Base-by-base conservation (phyloP, 2,329 filamentous ascomycete species). In the Microdochium paspali region DNA sequence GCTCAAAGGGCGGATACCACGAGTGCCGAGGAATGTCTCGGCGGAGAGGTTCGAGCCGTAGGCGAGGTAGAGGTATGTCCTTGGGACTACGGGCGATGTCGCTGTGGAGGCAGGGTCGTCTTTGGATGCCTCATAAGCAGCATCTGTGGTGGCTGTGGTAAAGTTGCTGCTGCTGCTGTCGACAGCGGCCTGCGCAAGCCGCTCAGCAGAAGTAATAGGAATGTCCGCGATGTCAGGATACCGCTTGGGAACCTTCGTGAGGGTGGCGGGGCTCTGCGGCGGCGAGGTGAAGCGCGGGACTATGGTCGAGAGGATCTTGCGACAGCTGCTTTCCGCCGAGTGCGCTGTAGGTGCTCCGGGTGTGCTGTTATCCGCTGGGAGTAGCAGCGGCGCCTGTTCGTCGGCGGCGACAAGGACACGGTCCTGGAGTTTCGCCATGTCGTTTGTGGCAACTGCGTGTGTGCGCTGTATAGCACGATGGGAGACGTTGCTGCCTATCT, bases 11-110 rank as follows among this genome's bases (percentile, higher is more conserved):
- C 78, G 79, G 66, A 97, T 91, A 50, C 84, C 84, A 46, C 91
- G 84, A 50, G 67, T 71, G 49, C 85, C 87, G 44, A 84, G 75
- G 64, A 97, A 96, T 0, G 87, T 94, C 62, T 88, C 71, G 13
- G 83, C 80, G 51, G 77, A 81, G 51, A 97, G 78, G 63, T 97
- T 97, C 46, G 90, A 95, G 55, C 91, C 93, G 62, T 96, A 97
- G 10, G 90, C 91, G 21, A 91, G 79, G 63, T 91, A 91, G 46
- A 90, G 76, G 24, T 90, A 73, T 1, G 85, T 85, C 26, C 55
- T 44, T 40, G 60, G 50, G 40, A 56, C 45, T 42, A 55, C 48
- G 13, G 53, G 26, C 13, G 48, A 42, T 10, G 55, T 51, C 28
- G 58, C 48, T 9, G 54, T 54, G 28, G 56, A 53, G 42, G 56